A percentile compares a stretch with the other conserved stretches of the same genome.
These are phyloP conservation scores for Ceratobasidium sp. DNA, from an alignment of 1,284 basidiomycete species.

Conservation along the genomic window DNA sequence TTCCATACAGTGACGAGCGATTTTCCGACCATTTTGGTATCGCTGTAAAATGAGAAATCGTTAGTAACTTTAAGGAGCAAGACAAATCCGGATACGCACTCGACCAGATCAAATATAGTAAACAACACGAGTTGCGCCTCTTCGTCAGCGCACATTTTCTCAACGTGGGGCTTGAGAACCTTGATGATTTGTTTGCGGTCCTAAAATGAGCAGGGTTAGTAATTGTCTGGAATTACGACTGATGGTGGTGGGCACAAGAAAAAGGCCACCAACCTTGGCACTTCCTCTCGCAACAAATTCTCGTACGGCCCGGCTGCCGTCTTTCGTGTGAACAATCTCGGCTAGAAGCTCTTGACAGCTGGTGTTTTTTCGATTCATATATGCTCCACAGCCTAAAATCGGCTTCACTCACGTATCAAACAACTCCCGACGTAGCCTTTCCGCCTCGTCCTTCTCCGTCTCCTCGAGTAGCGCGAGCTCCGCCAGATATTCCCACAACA, in stretches of 20 bases:
- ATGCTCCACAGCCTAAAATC: background rate
- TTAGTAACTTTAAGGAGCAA: conserved; percentile 20
- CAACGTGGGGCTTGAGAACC: conserved; percentile 85
- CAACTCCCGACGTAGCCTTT: conserved; percentile 70
- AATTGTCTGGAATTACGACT: background rate
- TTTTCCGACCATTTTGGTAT: conserved; percentile 88
- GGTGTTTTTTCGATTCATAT: background rate
- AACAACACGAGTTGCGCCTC: conserved; percentile 90
- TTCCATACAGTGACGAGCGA: conserved; percentile 74
- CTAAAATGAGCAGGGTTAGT: conserved; percentile 56
- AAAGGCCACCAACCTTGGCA: conserved; percentile 74
- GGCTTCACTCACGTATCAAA: conserved; percentile 68
- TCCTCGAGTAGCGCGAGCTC: conserved; percentile 66
- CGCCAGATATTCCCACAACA: conserved; percentile 80
- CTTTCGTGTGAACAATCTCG: conserved; percentile 92
- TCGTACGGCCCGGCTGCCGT: conserved; percentile 86
- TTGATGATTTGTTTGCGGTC: conserved; percentile 92
- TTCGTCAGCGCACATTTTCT: conserved; percentile 85
- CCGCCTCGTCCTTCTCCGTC: conserved; percentile 64
- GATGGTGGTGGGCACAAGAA: background rate
- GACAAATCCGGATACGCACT: conserved; percentile 64
- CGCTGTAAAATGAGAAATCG: conserved; percentile 62
- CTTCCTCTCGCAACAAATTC: conserved; percentile 83
- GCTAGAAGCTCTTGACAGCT: conserved; percentile 85
- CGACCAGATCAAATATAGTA: conserved; percentile 86